Base-by-base conservation (phyloP, 176 grass and related monocot genomes). In the Aegilops bicornis region DNA sequence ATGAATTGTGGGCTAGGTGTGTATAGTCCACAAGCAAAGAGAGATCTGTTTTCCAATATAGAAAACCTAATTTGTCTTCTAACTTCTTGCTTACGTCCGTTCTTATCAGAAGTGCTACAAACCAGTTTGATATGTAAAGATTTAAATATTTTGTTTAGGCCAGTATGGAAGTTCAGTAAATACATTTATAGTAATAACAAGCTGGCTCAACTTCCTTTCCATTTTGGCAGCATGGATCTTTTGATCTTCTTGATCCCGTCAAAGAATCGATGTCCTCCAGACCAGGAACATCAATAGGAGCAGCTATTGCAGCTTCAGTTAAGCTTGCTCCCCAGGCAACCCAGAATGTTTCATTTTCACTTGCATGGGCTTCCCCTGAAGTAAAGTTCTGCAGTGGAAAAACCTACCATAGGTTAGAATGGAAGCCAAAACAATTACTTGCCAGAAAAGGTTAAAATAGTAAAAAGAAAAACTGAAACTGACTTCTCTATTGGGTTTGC, bases 311-410 rank as follows among this genome's bases (percentile, higher is more conserved):
- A 68, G 93, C 96, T 82, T 86, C 96, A 65, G 60, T 94, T 70
- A 89, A 89, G 82, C 62, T 98, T 88, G 67, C 79, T 81, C 86
- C 91, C 19, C 86, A 92, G 64, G 76, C 39, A 87, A 98, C 93
- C 24, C 82, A 69, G 25, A 86, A 79, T 78, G 88, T 98, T 75
- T 92, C 94, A 86, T 98, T 98, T 94, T 92, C 93, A 80, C 92
- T 98, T 89, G 92, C 93, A 82, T 96, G 96, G 96, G 96, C 91
- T 82, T 98, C 88, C 70, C 96, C 96, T 76, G 96, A 98, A 92
- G 93, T 98, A 63, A 98, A 98, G 80, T 98, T 98, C 83, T 86
- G 84, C 36, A 91, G 97, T 85, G 97, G 94, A 61, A 98, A 96
- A 90, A 94, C 90, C 60, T 98, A 96, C 80, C 92, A 94, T 79